Evolutionary conservation across 2,329 filamentous ascomycete genomes (phyloP), one percentile per base, ranked within the genome.

Genomic region (Rutstroemia sp.): DNA sequence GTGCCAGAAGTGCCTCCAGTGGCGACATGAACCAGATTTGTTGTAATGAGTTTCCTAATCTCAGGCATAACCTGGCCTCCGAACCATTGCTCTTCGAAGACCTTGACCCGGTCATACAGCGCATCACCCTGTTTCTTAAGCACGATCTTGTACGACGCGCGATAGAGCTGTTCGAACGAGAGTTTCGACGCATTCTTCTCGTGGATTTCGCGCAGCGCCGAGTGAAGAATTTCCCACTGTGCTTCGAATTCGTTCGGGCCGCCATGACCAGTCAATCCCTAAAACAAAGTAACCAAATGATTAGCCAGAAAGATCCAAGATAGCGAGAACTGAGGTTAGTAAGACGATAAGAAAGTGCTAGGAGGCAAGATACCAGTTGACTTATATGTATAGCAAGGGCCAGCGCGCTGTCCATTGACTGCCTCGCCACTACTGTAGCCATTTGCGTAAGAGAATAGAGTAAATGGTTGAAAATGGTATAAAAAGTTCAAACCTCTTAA

Each of bases 131-230:
- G 87, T 74, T 92, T 95, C 72, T 87, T 88, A 38, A 96, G 75
- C 1, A 97, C 92, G 19, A 97, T 89, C 71, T 94, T 92, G 74
- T 99, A 99, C 5, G 90, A 89, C 54, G 88, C 88, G 57, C 94
- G 87, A 73, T 99, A 99, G 0, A 99, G 81, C 67, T 95, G 88
- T 71, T 99, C 94, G 74, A 96, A 99, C 1, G 92, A 96, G 2
- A 99, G 81, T 16, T 81, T 79, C 9, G 91, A 95, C 59, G 91
- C 91, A 70, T 95, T 94, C 71, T 95, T 92, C 57, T 85, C 88
- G 74, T 97, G 92, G 51, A 99, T 97, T 68, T 96, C 89, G 56
- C 77, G 79, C 52, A 99, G 81, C 4, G 92, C 91, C 49, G 84
- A 80, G 47, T 85, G 79, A 7, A 99, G 81, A 46, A 84, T 82